These are phyloP conservation scores for Athelia sp. DNA, from an alignment of 1,284 basidiomycete genomes.

Conservation along the genomic window DNA sequence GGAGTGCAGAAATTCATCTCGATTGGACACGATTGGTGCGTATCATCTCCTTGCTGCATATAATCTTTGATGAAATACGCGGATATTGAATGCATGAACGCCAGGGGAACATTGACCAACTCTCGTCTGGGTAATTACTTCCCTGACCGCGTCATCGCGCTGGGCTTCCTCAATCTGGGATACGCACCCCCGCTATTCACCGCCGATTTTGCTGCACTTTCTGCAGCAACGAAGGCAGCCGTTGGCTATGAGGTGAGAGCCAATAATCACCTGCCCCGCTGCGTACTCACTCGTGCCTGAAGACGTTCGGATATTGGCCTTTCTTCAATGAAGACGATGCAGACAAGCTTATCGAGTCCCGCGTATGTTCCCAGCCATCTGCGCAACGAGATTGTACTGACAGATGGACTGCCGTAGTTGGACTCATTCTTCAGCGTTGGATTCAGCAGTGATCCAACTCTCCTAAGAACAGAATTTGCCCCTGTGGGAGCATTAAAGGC, in stretches of 20 bases:
- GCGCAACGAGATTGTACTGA: neutral
- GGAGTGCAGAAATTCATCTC: slow-evolving; percentile 16
- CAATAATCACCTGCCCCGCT: no score
- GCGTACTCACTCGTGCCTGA: no score
- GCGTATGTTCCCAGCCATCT: slow-evolving; percentile 12
- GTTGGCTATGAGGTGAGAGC: slow-evolving; percentile 15
- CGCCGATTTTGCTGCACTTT: slow-evolving; percentile 3
- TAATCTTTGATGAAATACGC: slow-evolving; percentile 19
- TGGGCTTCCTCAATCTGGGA: slow-evolving; percentile 17
- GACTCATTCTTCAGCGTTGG: slow-evolving; percentile 25
- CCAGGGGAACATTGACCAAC: slow-evolving; percentile 16
- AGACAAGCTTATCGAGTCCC: slow-evolving; percentile 19
- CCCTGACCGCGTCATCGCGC: slow-evolving; percentile 18
- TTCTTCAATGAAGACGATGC: slow-evolving; percentile 26
- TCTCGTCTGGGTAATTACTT: slow-evolving; percentile 19
- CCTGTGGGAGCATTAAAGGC: slow-evolving; percentile 24
- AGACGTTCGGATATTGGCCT: slow-evolving; percentile 26
- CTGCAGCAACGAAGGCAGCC: slow-evolving; percentile 2
- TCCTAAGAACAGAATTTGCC: slow-evolving; percentile 28
- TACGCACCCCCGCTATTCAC: slow-evolving; percentile 10
- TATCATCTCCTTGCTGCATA: neutral
- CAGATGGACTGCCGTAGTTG: slow-evolving; percentile 19
- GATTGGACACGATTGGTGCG: slow-evolving; percentile 27
- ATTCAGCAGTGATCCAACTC: slow-evolving; percentile 26
- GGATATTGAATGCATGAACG: slow-evolving; percentile 5